phyloP scores from a whole-genome alignment of 495 filamentous ascomycete genomes.

The Diplogelasinospora grovesii region DNA sequence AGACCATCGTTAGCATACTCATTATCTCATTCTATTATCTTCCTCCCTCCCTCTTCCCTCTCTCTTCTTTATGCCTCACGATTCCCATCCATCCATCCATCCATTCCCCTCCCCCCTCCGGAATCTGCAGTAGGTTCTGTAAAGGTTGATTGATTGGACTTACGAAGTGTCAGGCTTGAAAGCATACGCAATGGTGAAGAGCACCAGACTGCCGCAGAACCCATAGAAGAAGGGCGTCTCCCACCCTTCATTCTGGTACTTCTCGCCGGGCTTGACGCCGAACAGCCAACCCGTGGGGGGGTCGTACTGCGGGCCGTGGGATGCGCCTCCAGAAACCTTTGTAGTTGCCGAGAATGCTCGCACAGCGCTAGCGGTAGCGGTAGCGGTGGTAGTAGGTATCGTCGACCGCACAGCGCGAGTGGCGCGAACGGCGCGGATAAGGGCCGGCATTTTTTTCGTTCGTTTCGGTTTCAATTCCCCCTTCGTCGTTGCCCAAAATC shows the following conservation, averaged over 20 bases:
- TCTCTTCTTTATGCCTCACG: no score
- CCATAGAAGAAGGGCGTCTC: conserved; percentile 83
- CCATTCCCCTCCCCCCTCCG: background rate
- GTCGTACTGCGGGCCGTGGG: conserved; percentile 69
- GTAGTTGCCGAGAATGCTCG: conserved; percentile 30
- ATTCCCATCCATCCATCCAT: background rate
- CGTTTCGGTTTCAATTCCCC: no score
- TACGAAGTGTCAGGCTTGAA: conserved; percentile 99
- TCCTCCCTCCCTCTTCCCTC: no score
- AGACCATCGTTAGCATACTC: no score
- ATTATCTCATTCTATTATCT: no score
- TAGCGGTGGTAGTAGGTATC: conserved; percentile 4
- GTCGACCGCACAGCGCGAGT: conserved; percentile 16
- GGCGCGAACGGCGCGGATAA: conserved; percentile 21
- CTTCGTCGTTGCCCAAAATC: no score
- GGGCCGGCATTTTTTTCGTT: conserved; percentile 21
- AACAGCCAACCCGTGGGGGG: conserved; percentile 87
- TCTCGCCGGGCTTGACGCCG: conserved; percentile 86
- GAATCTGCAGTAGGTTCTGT: no score
- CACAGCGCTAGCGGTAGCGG: conserved; percentile 4
- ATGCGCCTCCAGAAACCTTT: conserved; percentile 44
- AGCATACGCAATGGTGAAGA: conserved; percentile 76
- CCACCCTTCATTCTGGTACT: conserved; percentile 94
- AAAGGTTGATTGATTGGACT: no score
- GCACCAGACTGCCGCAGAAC: conserved; percentile 73